Evolutionary conservation across 2,329 filamentous ascomycete species (phyloP), one percentile per base, ranked within the genome.

Genomic region (Diaporthe sp.): DNA sequence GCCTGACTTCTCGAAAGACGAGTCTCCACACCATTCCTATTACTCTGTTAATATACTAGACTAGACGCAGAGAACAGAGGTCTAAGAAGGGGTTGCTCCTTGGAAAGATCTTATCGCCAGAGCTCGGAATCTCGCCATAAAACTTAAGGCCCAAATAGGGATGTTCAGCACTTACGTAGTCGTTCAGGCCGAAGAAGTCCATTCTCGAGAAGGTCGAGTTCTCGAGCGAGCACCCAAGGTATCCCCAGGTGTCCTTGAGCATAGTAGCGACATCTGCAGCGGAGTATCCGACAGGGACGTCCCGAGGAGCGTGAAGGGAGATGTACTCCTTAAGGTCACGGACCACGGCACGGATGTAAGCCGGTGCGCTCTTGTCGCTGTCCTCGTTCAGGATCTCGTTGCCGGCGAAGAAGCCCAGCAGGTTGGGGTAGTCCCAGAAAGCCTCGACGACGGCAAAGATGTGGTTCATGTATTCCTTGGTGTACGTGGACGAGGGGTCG

Each of bases 311-410:
- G 79, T 92, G 90, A 79, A 90, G 91, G 84, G 91, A 90, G 85
- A 94, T 92, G 87, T 94, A 94, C 81, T 92, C 92, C 87, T 93
- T 94, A 81, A 95, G 88, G 83, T 95, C 93, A 81, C 93, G 92
- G 73, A 92, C 94, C 75, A 94, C 89, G 77, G 93, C 93, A 85
- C 90, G 88, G 78, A 92, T 87, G 82, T 93, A 94, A 46, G 91
- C 92, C 71, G 92, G 92, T 55, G 89, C 90, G 75, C 83, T 83
- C 70, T 87, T 83, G 77, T 90, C 91, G 59, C 90, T 92, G 69
- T 87, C 82, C 74, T 91, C 86, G 83, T 94, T 92, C 84, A 94
- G 93, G 81, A 94, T 91, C 84, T 94, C 93, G 82, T 94, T 94
- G 76, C 90, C 92, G 61, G 92, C 91, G 86, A 94, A 94, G 88